phyloP scores from a whole-genome alignment of 23 red algal species.

The Gracilaria caudata region DNA sequence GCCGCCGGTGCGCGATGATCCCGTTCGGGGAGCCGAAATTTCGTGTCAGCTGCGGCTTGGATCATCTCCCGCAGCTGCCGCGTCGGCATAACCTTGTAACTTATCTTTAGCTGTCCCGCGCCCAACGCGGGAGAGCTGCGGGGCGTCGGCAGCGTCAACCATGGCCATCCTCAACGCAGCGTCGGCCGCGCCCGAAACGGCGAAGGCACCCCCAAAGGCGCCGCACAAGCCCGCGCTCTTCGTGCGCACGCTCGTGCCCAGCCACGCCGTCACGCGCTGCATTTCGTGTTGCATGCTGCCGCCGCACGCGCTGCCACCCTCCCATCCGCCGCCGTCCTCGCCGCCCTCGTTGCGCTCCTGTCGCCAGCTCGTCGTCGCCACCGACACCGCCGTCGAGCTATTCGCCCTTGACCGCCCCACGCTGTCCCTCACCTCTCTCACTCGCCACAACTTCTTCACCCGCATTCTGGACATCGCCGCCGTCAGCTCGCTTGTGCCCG shows the following conservation, averaged over 20 bases:
- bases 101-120: too few relatives aligned
- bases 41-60: neutral
- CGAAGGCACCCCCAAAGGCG: slow-evolving; percentile 13
- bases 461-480: slow-evolving; percentile 37
- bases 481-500: slow-evolving; percentile 44
- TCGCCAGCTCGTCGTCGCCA: slow-evolving; percentile 55
- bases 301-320: slow-evolving; percentile 18
- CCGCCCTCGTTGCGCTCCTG: slow-evolving; percentile 33
- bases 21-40: neutral
- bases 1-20: neutral
- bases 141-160: neutral
- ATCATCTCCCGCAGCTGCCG: neutral
- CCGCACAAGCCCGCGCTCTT: slow-evolving; percentile 41
- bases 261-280: slow-evolving; percentile 4
- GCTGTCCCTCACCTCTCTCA: slow-evolving; percentile 34
- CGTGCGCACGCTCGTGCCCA: slow-evolving; percentile 38
- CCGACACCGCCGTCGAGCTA: slow-evolving; percentile 28
- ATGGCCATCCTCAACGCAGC: slow-evolving; percentile 62
- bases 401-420: slow-evolving; percentile 21
- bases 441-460: slow-evolving; percentile 25
- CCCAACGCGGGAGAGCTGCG: too few relatives aligned
- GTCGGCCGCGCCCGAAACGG: neutral
- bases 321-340: slow-evolving; percentile 11
- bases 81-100: neutral
- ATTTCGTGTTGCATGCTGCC: slow-evolving; percentile 47